Evolutionary conservation across 805 yeast genomes (phyloP), one percentile per base, ranked within the genome.

Genomic region (Myxozyma sirexii): DNA sequence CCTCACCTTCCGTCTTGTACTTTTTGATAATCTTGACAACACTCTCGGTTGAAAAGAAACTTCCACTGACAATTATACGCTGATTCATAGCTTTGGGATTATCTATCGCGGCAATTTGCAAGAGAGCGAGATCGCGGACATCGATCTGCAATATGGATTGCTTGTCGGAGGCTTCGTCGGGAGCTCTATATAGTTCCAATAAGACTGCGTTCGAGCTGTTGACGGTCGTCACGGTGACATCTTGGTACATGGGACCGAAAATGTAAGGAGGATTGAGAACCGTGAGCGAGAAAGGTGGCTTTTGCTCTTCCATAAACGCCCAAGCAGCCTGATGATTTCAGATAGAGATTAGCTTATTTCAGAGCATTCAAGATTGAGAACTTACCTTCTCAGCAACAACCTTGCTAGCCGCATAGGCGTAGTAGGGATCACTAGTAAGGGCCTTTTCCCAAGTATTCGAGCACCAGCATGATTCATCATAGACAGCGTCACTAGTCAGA

Each of bases 61-160:
- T 37, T 13, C 51, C 60, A 19, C 23, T 26, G 12, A 41, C 29
- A 23, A 56, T 49, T 13, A 56, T 39, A 2, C 46, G 56, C 19
- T 50, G 51, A 19, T 49, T 43, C 2, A 13, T 13, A 15, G 56
- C 55, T 19, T n/a, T 42, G 13, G 42, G 33, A 8, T 39, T 44
- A 13, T 45, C 53, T 57, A 81, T 74, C 4, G 85, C 84, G 19
- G 69, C 63, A 13, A 82, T 62, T 67, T 85, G 88, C 6, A 85
- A 82, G 55, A 67, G 69, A 10, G 88, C 86, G 42, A 81, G 84
- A 67, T 85, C 88, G 67, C 87, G 76, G 3, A 84, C 87, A 70
- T 84, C 86, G 42, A 80, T 74, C 23, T 39, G 21, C 10, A 39
- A 13, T 17, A 17, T 13, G 12, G 43, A 17, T 10, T 17, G n/a